These are phyloP conservation scores for Xylaria sp. DNA, from an alignment of 2,329 filamentous ascomycete species.

Conservation along the genomic window DNA sequence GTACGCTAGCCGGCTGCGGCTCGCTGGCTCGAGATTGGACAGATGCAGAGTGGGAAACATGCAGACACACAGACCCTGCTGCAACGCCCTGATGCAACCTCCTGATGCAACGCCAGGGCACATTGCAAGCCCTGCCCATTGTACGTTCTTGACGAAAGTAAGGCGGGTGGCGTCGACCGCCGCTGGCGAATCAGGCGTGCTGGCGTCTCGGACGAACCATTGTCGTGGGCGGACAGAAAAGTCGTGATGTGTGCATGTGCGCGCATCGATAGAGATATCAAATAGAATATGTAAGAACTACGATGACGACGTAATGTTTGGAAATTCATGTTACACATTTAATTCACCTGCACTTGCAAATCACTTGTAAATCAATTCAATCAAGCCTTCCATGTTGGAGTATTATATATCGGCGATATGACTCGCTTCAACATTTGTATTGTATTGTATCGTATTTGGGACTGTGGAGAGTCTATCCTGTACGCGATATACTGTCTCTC, in stretches of 20 bases:
- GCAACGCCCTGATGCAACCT: constrained; percentile 29
- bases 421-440: constrained; percentile 38
- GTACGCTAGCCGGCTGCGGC: constrained; percentile 31
- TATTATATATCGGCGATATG: constrained; percentile 25
- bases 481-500: constrained; percentile 38
- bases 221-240: neutral
- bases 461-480: constrained; percentile 44
- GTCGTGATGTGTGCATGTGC: constrained; percentile 10
- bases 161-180: constrained; percentile 48
- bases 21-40: constrained; percentile 33
- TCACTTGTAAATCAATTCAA: neutral
- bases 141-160: constrained; percentile 46
- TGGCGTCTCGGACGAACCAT: constrained; percentile 9
- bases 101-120: constrained; percentile 25
- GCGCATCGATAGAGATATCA: neutral
- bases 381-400: neutral
- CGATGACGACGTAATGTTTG: neutral
- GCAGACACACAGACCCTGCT: constrained; percentile 38
- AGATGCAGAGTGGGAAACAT: constrained; percentile 31
- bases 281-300: neutral
- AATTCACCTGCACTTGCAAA: no score
- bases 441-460: constrained; percentile 45
- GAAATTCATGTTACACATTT: neutral
- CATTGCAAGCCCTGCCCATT: constrained; percentile 41
- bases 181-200: constrained; percentile 44